Conservation (phyloP, 2,329 filamentous ascomycete genomes). For the Colletotrichum falcatum region DNA sequence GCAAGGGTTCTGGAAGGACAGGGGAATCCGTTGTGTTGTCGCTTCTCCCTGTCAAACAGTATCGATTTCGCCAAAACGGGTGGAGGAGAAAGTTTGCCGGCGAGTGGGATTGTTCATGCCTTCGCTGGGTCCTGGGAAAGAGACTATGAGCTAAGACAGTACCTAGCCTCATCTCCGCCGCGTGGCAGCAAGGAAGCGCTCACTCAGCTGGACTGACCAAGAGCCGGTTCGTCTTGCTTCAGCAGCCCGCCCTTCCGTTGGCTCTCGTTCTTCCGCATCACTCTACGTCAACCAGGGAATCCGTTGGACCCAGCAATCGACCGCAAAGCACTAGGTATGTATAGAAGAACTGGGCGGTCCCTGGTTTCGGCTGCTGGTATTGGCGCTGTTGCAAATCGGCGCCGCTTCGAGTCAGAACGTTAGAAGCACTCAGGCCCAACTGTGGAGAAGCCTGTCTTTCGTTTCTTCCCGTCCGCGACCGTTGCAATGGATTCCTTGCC, state of each 20-base stretch:
- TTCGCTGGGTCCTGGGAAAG: background rate
- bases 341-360: constrained; percentile 18
- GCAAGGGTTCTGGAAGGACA: background rate
- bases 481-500: constrained; percentile 31
- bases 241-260: constrained; percentile 9
- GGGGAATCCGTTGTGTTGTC: background rate
- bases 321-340: constrained; percentile 17
- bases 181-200: constrained; percentile 35
- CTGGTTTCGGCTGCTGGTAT: constrained; percentile 22
- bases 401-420: constrained; percentile 39
- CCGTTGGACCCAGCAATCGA: constrained; percentile 25
- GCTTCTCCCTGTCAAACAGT: constrained; percentile 13
- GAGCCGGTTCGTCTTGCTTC: constrained; percentile 2
- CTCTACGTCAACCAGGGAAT: constrained; percentile 19
- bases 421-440: constrained; percentile 53
- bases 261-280: constrained; percentile 23
- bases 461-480: constrained; percentile 41
- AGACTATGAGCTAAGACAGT: constrained; percentile 13
- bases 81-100: constrained; percentile 5
- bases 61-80: constrained; percentile 9
- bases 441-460: constrained; percentile 48
- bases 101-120: constrained; percentile 1
- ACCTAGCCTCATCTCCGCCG: constrained; percentile 25
- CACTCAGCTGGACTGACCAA: constrained; percentile 25
- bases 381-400: constrained; percentile 39